A percentile compares a stretch with the other conserved stretches of the same genome.
Conservation (phyloP, 139 green algal genomes). For the Diplosphaera chodatii region DNA sequence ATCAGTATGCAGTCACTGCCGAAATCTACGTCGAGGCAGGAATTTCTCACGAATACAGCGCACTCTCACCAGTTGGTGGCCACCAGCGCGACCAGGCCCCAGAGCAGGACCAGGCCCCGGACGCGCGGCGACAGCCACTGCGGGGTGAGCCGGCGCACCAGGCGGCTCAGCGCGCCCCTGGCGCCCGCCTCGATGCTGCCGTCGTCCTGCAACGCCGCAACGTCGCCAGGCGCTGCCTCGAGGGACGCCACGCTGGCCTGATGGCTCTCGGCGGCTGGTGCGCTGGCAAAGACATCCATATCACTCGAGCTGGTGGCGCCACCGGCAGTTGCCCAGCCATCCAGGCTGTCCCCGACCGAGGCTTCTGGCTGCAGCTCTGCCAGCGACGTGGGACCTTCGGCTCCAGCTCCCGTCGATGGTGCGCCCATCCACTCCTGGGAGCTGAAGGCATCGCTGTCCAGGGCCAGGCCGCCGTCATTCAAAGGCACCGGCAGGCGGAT, state of each 20-base stretch:
- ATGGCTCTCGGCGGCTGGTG: neutral
- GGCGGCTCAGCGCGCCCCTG: neutral
- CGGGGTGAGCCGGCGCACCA: neutral
- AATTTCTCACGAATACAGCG: too few relatives aligned
- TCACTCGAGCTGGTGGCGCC: too few relatives aligned
- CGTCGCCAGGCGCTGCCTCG: neutral
- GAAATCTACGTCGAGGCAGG: too few relatives aligned
- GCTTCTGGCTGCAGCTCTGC: too few relatives aligned
- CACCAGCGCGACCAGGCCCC: conserved; percentile 29
- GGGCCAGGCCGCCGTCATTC: neutral
- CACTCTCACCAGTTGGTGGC: conserved; percentile 34
- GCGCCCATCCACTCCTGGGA: neutral
- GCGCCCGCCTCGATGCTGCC: neutral
- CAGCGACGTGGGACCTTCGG: neutral
- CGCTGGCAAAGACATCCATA: too few relatives aligned
- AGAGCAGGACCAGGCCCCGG: conserved; percentile 26
- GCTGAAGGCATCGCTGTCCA: neutral
- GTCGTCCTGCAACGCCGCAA: neutral
- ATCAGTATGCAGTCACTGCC: too few relatives aligned
- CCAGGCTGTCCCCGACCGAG: neutral
- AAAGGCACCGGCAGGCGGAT: neutral
- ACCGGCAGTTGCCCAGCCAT: neutral
- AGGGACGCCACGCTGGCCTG: neutral
- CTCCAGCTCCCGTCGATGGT: too few relatives aligned
- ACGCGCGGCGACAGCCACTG: neutral